Evolutionary conservation across 106 monocot species (phyloP), one percentile per base, ranked within the genome.

Genomic region (Acorus calamus): DNA sequence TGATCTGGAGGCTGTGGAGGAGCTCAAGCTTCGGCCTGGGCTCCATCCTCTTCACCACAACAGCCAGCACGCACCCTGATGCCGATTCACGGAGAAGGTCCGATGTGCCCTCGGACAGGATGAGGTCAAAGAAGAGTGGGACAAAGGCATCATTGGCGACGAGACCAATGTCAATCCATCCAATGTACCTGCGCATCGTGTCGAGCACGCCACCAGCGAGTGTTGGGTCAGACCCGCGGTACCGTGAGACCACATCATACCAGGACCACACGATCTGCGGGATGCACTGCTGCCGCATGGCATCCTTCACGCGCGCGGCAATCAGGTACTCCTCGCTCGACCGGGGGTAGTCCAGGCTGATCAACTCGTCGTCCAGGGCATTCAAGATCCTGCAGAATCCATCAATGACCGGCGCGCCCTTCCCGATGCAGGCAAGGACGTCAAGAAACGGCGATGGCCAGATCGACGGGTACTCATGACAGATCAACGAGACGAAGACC

Each of bases 31-130:
- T 96, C 14, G 72, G 65, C 9, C 74, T 44, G 2, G 70, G 63
- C n/a, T 87, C 90, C 96, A 96, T 96, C 47, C 87, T 47, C 62
- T 96, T 96, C 4, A 53, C 62, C 1, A 91, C 80, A 42, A 96
- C 65, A 2, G 87, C 84, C 13, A 78, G 80, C 45, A 96, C 51
- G 14, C 87, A 87, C 2, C 82, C 72, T 0, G 83, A 87, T 5
- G 90, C 80, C 7, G 87, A 68, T 2, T 67, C 65, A 10, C 79
- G 77, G 3, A 91, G 78, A 14, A 57, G 68, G 44, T 83, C 84
- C 0, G 51, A 41, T 3, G 75, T 48, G 67, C 13, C 73, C 0
- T 49, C 54, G 12, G 68, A 50, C 13, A 84, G 49, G 2, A 84
- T 54, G 5, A 88, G 55, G 28, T 88, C 90, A 48, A 96, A 91